Percentiles rank a stretch among this genome's conserved stretches.
phyloP scores from a whole-genome alignment of 805 yeast species.

The Pichia nanzhaoensis region DNA sequence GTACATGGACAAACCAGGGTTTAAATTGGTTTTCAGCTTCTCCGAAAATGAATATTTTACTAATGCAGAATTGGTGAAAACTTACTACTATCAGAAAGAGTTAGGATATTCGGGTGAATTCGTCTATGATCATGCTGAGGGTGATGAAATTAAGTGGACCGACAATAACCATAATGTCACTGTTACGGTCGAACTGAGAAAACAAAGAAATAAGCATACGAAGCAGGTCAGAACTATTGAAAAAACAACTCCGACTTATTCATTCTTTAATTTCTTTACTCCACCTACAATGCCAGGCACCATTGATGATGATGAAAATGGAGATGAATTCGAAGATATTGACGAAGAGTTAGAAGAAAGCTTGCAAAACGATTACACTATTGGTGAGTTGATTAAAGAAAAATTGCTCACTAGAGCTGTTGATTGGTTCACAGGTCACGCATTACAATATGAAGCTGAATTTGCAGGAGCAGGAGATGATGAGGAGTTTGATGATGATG shows the following conservation, averaged over 20 bases:
- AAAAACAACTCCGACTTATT: conserved; percentile 87
- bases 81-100: conserved; percentile 90
- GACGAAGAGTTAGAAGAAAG: conserved; percentile 74
- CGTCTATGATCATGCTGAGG: conserved; percentile 95
- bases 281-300: conserved; percentile 72
- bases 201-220: conserved; percentile 94
- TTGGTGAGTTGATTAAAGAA: conserved; percentile 95
- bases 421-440: conserved; percentile 98
- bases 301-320: conserved; percentile 32
- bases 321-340: conserved; percentile 49
- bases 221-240: conserved; percentile 95
- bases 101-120: conserved; percentile 93
- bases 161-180: conserved; percentile 79
- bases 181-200: conserved; percentile 82
- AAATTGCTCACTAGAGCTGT: conserved; percentile 92
- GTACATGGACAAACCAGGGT: conserved; percentile 82
- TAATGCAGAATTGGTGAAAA: conserved; percentile 67
- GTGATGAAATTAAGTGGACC: conserved; percentile 78
- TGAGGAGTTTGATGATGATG: conserved; percentile 40
- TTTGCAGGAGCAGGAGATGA: conserved; percentile 53
- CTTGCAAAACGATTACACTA: conserved; percentile 86
- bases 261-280: conserved; percentile 91
- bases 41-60: conserved; percentile 68
- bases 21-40: conserved; percentile 79
- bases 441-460: conserved; percentile 71